A percentile compares a stretch with the other conserved stretches of the same genome.
Conservation (phyloP, 176 grass and related monocot species). For the Aechmea fasciata region DNA sequence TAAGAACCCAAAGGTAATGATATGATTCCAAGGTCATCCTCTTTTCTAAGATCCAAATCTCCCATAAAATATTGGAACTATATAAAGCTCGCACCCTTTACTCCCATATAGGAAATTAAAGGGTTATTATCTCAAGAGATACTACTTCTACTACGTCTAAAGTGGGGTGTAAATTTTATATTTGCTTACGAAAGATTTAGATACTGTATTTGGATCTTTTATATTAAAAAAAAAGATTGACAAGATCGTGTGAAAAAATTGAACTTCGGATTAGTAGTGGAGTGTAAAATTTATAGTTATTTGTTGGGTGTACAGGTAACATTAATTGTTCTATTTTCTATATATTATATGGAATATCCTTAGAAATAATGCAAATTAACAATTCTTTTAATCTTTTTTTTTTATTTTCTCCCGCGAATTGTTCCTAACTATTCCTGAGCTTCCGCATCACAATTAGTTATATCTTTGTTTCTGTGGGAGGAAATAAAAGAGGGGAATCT, state of each 20-base stretch:
- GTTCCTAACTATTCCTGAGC: not conserved
- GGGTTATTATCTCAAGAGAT: not conserved
- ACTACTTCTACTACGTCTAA: too few relatives aligned
- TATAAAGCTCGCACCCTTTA: not conserved
- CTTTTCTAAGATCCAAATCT: constrained; percentile 6
- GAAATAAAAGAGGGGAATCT: constrained; percentile 7
- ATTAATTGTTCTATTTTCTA: too few relatives aligned
- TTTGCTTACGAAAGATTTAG: too few relatives aligned
- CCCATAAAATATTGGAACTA: not conserved
- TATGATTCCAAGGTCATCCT: constrained; percentile 3
- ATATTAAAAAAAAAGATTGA: too few relatives aligned
- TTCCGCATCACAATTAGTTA: not conserved
- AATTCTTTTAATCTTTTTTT: not conserved
- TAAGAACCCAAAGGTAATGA: constrained; percentile 11
- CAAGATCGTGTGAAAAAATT: too few relatives aligned
- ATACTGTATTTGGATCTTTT: too few relatives aligned
- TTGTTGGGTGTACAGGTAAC: too few relatives aligned
- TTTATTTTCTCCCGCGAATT: not conserved
- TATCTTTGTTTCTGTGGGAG: not conserved
- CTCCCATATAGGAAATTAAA: constrained; percentile 2
- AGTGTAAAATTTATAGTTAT: too few relatives aligned
- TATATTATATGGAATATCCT: not conserved
- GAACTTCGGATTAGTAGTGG: too few relatives aligned
- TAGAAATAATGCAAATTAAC: not conserved
- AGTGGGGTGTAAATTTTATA: too few relatives aligned